Percentiles rank a stretch among this genome's conserved stretches.
Evolutionary conservation across 1,139 yeast species (phyloP).

Genomic region (Yamadazyma sp.): DNA sequence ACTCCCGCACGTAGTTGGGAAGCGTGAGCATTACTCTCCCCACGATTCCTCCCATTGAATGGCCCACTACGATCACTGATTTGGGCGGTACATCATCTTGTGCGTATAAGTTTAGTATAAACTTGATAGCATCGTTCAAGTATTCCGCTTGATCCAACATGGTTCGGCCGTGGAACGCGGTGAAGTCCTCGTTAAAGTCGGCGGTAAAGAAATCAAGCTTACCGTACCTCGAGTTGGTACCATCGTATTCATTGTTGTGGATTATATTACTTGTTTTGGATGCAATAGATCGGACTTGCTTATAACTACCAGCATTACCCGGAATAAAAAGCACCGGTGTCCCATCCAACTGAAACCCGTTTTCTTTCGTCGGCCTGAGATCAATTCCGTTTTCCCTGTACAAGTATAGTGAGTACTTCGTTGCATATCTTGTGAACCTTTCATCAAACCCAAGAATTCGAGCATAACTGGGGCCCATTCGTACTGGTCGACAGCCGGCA

Average conservation of each 20-base stretch:
- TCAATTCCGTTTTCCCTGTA: constrained; percentile 81
- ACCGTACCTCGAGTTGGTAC: constrained; percentile 23
- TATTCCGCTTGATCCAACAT: constrained; percentile 93
- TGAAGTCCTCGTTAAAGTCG: constrained; percentile 92
- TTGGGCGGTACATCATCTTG: constrained; percentile 43
- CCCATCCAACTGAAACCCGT: constrained; percentile 54
- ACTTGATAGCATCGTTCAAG: constrained; percentile 80
- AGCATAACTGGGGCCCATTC: constrained; percentile 79
- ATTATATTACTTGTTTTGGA: constrained; percentile 63
- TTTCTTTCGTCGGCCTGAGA: constrained; percentile 43
- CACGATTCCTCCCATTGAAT: constrained; percentile 97
- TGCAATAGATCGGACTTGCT: constrained; percentile 91
- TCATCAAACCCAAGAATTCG: constrained; percentile 70
- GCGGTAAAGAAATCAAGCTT: constrained; percentile 82
- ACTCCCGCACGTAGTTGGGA: constrained; percentile 68
- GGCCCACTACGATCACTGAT: constrained; percentile 82
- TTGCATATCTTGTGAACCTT: constrained; percentile 68
- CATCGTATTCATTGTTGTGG: constrained; percentile 29
- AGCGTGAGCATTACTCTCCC: constrained; percentile 78
- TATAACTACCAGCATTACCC: constrained; percentile 94
- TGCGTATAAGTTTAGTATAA: constrained; percentile 68
- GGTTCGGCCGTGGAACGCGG: constrained; percentile 95
- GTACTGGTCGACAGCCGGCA: constrained; percentile 55
- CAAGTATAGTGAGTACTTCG: constrained; percentile 75
- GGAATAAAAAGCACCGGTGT: constrained; percentile 91